Evolutionary conservation across 1,284 basidiomycete genomes (phyloP), one percentile per base, ranked within the genome.

Genomic region (Pisolithus thermaeus): DNA sequence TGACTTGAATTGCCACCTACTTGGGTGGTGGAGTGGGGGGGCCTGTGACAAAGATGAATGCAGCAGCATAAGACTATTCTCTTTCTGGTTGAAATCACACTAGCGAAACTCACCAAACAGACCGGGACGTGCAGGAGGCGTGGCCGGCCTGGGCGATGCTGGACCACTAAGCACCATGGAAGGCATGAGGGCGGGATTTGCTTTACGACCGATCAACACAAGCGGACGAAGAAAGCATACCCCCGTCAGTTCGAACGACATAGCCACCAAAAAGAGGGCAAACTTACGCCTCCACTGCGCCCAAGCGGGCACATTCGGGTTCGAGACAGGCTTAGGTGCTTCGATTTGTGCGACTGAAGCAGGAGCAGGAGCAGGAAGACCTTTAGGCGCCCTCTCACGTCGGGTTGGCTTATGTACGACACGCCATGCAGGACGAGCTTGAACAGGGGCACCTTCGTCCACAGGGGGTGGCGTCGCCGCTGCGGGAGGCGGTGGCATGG

Each of bases 271-370:
- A 46, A 49, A n/a, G 18, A 36, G 47, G 39, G 16, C 32, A 32
- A 32, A 8, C 78, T 57, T 55, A 89, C 80, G 80, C 71, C 82
- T 75, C 87, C 86, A 89, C 58, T 88, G 83, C 1, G 84, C 80
- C 87, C 87, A 89, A 0, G 84, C 77, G 28, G 85, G 86, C 41
- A 79, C 25, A 42, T 78, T 74, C 1, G 77, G 73, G 51, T 73
- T 69, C 0, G 76, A 75, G 6, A 78, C 74, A 1, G 77, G 74
- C 50, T 73, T 69, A 0, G 76, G 75, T 4, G 75, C 71, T 47
- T 74, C 73, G 11, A 74, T 64, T 0, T 73, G 69, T 0, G 77
- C 71, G 0, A 75, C 61, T 0, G 77, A 72, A 0, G 67, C 54
- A 0, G 77, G 68, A 0, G 75, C 66, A 0, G 73, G 69, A 0